Percentiles rank a stretch among this genome's conserved stretches.
phyloP scores from a whole-genome alignment of 495 filamentous ascomycete species.

The Corynascus novoguineensis region DNA sequence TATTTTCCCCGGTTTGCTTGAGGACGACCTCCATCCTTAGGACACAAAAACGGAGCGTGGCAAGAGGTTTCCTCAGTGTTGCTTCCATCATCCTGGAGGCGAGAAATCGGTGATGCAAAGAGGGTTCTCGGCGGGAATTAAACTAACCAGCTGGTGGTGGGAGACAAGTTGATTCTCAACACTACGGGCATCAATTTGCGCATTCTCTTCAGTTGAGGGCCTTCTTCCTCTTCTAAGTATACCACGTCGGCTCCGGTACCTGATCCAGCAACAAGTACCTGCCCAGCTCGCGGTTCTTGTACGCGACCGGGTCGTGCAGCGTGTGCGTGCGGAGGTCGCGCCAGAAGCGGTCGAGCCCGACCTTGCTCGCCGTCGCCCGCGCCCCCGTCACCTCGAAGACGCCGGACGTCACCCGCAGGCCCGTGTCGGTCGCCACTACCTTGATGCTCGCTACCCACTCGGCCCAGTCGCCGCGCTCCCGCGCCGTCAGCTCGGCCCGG shows the following conservation, averaged over 20 bases:
- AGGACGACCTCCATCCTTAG: too few species aligned
- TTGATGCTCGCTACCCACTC: constrained; percentile 57
- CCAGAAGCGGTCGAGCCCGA: constrained; percentile 57
- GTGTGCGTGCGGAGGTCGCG: constrained; percentile 56
- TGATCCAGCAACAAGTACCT: constrained; percentile 48
- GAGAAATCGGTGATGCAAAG: too few species aligned
- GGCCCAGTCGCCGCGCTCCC: constrained; percentile 50
- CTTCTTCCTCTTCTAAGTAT: constrained; percentile 37
- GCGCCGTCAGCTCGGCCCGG: constrained; percentile 35
- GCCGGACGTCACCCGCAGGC: constrained; percentile 48
- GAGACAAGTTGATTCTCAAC: background rate
- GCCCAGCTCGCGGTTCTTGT: constrained; percentile 56
- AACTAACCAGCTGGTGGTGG: too few species aligned
- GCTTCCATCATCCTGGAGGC: too few species aligned
- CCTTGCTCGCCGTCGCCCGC: constrained; percentile 47
- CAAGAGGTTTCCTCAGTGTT: too few species aligned
- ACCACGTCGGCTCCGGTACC: constrained; percentile 53
- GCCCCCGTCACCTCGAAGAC: constrained; percentile 58
- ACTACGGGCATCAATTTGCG: too few species aligned
- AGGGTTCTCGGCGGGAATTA: too few species aligned
- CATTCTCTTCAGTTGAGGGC: too few species aligned
- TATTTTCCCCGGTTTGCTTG: too few species aligned
- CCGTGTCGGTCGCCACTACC: constrained; percentile 54
- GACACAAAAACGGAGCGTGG: too few species aligned
- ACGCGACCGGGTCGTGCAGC: constrained; percentile 58